phyloP scores from a whole-genome alignment of 164 flowering plant genomes.

The Euptelea pleiosperma region DNA sequence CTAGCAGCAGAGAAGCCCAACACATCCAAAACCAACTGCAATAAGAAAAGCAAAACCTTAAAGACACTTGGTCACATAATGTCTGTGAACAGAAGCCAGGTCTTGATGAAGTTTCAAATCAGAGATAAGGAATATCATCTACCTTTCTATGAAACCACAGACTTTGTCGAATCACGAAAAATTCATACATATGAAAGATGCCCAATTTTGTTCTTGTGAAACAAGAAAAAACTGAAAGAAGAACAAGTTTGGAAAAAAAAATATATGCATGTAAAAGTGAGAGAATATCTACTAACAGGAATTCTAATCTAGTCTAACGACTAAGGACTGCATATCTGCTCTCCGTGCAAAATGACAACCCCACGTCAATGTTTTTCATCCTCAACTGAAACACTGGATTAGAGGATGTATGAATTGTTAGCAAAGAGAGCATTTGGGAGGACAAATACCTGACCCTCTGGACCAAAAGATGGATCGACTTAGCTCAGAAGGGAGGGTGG shows the following conservation, averaged over 20 bases:
- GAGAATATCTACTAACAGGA: too few species aligned
- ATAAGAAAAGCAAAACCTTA: not conserved
- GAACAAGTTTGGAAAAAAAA: not conserved
- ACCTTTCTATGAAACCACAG: not conserved
- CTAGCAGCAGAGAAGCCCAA: conserved; percentile 48
- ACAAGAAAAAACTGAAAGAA: not conserved
- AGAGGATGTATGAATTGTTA: too few species aligned
- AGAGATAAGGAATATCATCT: not conserved
- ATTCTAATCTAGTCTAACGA: too few species aligned
- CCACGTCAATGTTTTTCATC: too few species aligned
- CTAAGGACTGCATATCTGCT: too few species aligned
- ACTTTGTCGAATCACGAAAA: not conserved
- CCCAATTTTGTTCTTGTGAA: not conserved
- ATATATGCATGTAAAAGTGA: too few species aligned
- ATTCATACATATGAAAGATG: not conserved
- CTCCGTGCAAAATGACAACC: too few species aligned
- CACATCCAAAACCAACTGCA: conserved; percentile 71
- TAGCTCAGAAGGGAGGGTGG: too few species aligned
- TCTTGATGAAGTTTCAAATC: not conserved
- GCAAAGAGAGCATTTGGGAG: too few species aligned
- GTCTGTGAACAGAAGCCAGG: not conserved
- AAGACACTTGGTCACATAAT: not conserved
- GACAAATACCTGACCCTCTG: too few species aligned
- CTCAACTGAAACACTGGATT: too few species aligned
- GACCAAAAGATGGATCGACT: too few species aligned